These are phyloP conservation scores for Diaporthe eres DNA, from an alignment of 2,329 filamentous ascomycete species.

Conservation along the genomic window DNA sequence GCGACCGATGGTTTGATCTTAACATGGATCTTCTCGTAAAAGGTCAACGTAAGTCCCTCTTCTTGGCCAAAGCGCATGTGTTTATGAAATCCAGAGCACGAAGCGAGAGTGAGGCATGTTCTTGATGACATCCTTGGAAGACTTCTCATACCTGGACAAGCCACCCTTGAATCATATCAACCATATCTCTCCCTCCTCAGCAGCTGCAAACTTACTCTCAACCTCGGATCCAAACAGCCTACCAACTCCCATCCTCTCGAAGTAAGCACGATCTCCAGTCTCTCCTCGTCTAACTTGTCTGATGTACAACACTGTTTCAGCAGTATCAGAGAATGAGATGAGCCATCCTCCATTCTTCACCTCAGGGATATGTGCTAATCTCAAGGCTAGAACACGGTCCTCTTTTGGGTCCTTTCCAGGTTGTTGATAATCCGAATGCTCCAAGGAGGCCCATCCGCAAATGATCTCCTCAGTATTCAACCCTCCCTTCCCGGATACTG, in stretches of 20 bases:
- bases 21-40: too few species aligned
- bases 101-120: too few species aligned
- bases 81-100: too few species aligned
- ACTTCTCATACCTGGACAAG: too few species aligned
- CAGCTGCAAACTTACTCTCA: neutral
- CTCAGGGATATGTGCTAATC: neutral
- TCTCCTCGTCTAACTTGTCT: neutral
- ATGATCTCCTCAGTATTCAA: neutral
- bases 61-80: too few species aligned
- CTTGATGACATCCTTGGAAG: too few species aligned
- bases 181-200: neutral
- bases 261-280: neutral
- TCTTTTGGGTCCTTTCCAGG: neutral
- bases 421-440: neutral
- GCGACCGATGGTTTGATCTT: too few species aligned
- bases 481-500: neutral
- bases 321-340: neutral
- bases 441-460: neutral
- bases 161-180: neutral
- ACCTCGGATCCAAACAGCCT: neutral
- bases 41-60: too few species aligned
- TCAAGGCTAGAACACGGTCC: neutral
- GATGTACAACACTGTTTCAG: neutral
- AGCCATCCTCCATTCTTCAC: neutral
- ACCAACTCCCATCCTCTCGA: neutral